Evolutionary conservation across 129 eudicot species (phyloP).

Genomic region (Heracleum sosnowskyi): DNA sequence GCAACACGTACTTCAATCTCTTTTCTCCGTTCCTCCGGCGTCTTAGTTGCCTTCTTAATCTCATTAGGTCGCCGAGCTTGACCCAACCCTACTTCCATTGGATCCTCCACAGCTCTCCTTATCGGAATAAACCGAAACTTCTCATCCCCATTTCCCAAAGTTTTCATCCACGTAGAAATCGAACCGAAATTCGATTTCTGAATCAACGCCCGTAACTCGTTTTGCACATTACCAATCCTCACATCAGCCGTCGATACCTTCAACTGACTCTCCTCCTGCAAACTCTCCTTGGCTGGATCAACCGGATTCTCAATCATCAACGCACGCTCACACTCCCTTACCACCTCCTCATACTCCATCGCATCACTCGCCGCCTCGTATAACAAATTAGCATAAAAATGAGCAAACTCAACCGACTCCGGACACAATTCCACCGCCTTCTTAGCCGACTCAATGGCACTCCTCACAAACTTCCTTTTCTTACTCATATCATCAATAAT

Average conservation of each 20-base stretch:
- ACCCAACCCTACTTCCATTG: constrained; percentile 67
- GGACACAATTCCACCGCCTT: constrained; percentile 59
- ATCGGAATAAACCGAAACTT: constrained; percentile 75
- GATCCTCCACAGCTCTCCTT: constrained; percentile 76
- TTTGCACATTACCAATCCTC: constrained; percentile 48
- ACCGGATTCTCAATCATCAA: constrained; percentile 62
- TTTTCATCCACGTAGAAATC: constrained; percentile 76
- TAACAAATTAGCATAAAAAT: constrained; percentile 78
- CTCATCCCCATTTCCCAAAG: constrained; percentile 78
- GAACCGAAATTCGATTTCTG: constrained; percentile 80
- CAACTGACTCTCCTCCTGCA: constrained; percentile 66
- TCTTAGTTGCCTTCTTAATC: constrained; percentile 86
- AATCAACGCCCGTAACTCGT: constrained; percentile 49
- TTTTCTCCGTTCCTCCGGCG: constrained; percentile 73
- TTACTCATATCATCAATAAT: constrained; percentile 54
- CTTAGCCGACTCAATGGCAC: constrained; percentile 67
- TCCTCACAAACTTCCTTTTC: constrained; percentile 60
- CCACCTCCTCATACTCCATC: constrained; percentile 75
- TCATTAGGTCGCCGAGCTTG: constrained; percentile 80
- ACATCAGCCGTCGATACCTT: constrained; percentile 38
- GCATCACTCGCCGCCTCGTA: constrained; percentile 67
- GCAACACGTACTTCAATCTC: constrained; percentile 94
- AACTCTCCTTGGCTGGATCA: constrained; percentile 77
- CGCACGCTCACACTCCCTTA: constrained; percentile 82
- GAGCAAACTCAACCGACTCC: constrained; percentile 68